Evolutionary conservation across 495 filamentous ascomycete species (phyloP).

Genomic region (Sordaria brevicollis): DNA sequence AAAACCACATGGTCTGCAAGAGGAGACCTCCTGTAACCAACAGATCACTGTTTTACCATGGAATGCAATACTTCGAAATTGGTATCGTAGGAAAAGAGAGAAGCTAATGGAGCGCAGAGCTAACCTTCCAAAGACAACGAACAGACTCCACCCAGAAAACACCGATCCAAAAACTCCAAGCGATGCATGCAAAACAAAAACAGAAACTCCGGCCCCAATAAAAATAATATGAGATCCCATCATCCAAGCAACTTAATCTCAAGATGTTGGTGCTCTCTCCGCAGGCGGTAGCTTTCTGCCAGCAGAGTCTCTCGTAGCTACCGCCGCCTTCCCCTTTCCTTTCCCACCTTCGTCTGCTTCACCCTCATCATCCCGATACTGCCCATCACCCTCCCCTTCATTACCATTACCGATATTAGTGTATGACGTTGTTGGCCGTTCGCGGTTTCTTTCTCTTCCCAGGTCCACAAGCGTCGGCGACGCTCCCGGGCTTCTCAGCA

Average conservation of each 20-base stretch:
- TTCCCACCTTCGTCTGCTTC: conserved; percentile 27
- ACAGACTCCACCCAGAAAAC: background rate
- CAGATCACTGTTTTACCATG: background rate
- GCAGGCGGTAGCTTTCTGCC: conserved; percentile 30
- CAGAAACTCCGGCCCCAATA: background rate
- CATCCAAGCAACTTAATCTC: background rate
- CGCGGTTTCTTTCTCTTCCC: background rate
- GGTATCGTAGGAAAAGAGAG: background rate
- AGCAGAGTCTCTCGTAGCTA: conserved; percentile 24
- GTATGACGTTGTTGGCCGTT: background rate
- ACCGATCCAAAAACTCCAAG: conserved; percentile 10
- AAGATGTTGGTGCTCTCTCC: conserved; percentile 25
- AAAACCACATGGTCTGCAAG: background rate
- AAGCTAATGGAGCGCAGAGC: background rate
- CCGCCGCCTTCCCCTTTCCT: conserved; percentile 30
- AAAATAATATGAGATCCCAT: background rate
- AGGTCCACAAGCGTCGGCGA: conserved; percentile 18
- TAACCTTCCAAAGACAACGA: background rate
- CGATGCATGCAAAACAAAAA: conserved; percentile 6
- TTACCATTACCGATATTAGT: background rate
- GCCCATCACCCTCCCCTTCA: conserved; percentile 1
- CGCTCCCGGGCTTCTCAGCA: conserved; percentile 20
- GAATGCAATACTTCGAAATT: background rate
- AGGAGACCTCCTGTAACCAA: background rate
- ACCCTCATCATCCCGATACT: conserved; percentile 20